phyloP scores from a whole-genome alignment of 2,329 filamentous ascomycete genomes.

The Xylaria arbuscula region DNA sequence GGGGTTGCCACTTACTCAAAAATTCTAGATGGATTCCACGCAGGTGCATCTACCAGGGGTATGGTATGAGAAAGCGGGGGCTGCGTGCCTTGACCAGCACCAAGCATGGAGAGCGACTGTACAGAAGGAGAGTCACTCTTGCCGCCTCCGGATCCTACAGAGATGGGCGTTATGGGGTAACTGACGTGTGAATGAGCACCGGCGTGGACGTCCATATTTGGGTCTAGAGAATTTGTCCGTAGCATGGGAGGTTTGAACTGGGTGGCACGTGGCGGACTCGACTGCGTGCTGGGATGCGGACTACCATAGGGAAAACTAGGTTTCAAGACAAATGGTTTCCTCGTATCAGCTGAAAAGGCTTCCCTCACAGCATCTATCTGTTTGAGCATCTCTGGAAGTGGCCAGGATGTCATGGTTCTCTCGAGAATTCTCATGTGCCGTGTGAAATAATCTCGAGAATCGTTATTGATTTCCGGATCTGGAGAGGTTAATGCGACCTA shows the following conservation, averaged over 20 bases:
- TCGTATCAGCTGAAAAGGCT: slow-evolving; percentile 88
- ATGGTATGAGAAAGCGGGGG: slow-evolving; percentile 65
- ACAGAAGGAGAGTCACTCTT: slow-evolving; percentile 81
- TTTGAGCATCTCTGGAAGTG: slow-evolving; percentile 88
- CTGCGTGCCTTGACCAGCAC: slow-evolving; percentile 66
- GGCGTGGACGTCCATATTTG: slow-evolving; percentile 64
- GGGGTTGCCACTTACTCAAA: slow-evolving; percentile 78
- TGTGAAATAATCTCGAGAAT: slow-evolving; percentile 89
- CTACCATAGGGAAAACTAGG: slow-evolving; percentile 88
- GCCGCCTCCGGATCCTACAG: slow-evolving; percentile 75
- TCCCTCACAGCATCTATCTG: slow-evolving; percentile 90
- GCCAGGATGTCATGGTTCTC: slow-evolving; percentile 82
- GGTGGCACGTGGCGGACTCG: slow-evolving; percentile 70
- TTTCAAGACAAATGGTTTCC: slow-evolving; percentile 89
- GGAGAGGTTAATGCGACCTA: slow-evolving; percentile 94
- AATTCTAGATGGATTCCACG: slow-evolving; percentile 88
- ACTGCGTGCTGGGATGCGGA: slow-evolving; percentile 71
- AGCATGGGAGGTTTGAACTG: slow-evolving; percentile 62
- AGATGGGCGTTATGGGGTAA: slow-evolving; percentile 84
- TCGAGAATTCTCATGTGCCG: slow-evolving; percentile 95
- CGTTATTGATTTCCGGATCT: slow-evolving; percentile 85
- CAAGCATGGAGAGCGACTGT: slow-evolving; percentile 78
- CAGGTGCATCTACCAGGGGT: slow-evolving; percentile 69
- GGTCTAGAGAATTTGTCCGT: slow-evolving; percentile 63
- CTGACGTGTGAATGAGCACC: slow-evolving; percentile 70